Percentiles rank a stretch among this genome's conserved stretches.
Evolutionary conservation across 2,329 filamentous ascomycete species (phyloP).

Genomic region (Sporothrix phasma): DNA sequence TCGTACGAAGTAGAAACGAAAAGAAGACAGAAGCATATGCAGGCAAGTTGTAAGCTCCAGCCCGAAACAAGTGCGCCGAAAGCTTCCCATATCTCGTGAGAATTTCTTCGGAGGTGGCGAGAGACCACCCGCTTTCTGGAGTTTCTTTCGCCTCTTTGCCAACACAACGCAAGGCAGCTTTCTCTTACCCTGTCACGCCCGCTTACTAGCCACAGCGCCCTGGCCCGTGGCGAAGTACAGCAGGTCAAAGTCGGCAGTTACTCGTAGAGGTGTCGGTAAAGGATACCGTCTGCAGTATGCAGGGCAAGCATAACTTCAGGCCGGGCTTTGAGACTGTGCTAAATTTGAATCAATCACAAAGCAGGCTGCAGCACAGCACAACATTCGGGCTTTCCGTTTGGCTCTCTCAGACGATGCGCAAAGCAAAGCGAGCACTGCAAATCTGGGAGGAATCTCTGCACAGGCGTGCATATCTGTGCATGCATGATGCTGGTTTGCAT

Average conservation of each 20-base stretch:
- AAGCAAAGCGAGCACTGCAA: background rate
- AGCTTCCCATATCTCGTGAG: too few species aligned
- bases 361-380: background rate
- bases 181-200: too few species aligned
- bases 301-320: background rate
- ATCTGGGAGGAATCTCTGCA: background rate
- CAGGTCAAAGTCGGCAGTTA: too few species aligned
- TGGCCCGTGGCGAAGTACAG: constrained; percentile 9
- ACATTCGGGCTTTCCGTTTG: constrained; percentile 6
- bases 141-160: background rate
- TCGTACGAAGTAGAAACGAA: background rate
- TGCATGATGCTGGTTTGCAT: background rate
- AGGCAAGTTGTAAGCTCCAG: background rate
- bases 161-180: background rate
- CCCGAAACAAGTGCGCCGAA: too few species aligned
- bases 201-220: background rate
- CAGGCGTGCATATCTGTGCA: background rate
- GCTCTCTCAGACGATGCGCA: constrained; percentile 9
- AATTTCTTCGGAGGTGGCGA: background rate
- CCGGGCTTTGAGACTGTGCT: background rate
- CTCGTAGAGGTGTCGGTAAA: background rate
- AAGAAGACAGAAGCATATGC: background rate
- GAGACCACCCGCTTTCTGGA: background rate
- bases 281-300: background rate
- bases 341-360: constrained; percentile 1